Conservation (phyloP, 2,329 filamentous ascomycete genomes). For the Verticillium nonalfalfae region DNA sequence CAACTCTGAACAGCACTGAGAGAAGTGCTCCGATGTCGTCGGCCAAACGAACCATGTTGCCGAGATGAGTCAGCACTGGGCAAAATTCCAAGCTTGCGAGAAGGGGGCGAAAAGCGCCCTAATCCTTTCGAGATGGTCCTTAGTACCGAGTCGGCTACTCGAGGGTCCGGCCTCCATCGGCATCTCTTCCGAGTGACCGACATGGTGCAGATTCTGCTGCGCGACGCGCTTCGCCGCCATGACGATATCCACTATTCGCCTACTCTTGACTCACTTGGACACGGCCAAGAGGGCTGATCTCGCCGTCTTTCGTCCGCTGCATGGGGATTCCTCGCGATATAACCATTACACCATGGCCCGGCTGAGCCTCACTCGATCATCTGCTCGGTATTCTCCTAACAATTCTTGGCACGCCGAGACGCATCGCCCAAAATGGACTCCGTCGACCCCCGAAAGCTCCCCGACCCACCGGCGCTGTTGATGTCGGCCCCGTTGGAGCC, state of each 20-base stretch:
- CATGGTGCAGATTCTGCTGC: background rate
- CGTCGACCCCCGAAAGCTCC: background rate
- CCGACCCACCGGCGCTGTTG: background rate
- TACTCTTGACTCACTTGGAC: background rate
- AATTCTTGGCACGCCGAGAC: background rate
- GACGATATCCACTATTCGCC: background rate
- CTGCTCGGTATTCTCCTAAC: background rate
- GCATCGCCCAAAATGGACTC: background rate
- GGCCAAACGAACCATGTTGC: background rate
- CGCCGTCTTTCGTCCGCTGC: background rate
- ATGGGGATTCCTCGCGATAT: background rate
- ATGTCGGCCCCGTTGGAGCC: background rate
- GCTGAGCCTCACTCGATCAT: background rate
- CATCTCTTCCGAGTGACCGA: background rate
- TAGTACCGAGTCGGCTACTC: background rate
- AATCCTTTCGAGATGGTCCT: background rate
- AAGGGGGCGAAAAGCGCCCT: background rate
- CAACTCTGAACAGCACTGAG: background rate
- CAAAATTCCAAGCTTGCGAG: background rate
- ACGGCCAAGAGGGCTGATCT: background rate
- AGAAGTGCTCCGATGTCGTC: conserved; percentile 1
- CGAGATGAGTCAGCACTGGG: background rate
- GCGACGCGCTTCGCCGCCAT: background rate
- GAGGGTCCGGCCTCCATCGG: background rate
- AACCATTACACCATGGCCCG: background rate